Conservation (phyloP, 306 rosid genomes). For the Sechiopsis laciniata region DNA sequence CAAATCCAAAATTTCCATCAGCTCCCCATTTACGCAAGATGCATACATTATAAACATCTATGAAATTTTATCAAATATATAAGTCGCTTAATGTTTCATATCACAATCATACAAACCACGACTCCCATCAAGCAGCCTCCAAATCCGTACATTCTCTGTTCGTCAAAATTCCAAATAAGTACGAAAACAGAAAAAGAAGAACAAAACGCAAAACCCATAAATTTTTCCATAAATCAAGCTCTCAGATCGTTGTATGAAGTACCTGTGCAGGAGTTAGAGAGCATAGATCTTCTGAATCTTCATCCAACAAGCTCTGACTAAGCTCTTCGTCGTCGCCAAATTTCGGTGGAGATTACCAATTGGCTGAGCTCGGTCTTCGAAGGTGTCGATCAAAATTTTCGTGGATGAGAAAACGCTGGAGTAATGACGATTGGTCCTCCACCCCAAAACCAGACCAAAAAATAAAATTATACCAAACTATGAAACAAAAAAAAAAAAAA, state of each 20-base stretch:
- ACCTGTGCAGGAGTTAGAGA: slow-evolving; percentile 75
- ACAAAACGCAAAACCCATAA: neutral
- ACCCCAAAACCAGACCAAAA: too few species aligned
- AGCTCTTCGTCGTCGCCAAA: slow-evolving; percentile 45
- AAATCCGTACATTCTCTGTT: slow-evolving; percentile 80
- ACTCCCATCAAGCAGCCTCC: slow-evolving; percentile 68
- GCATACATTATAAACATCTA: neutral
- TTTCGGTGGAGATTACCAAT: slow-evolving; percentile 24
- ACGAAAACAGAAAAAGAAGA: neutral
- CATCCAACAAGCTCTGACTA: slow-evolving; percentile 48
- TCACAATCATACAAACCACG: slow-evolving; percentile 68
- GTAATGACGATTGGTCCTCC: too few species aligned
- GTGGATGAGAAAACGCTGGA: too few species aligned
- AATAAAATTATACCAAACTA: too few species aligned
- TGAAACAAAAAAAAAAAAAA: too few species aligned
- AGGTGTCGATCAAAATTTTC: too few species aligned
- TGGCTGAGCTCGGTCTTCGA: neutral
- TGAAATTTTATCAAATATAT: neutral
- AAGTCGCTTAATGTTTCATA: slow-evolving; percentile 30
- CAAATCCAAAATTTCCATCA: slow-evolving; percentile 4
- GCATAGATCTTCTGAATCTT: slow-evolving; percentile 51
- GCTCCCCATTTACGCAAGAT: neutral
- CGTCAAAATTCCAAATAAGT: slow-evolving; percentile 31
- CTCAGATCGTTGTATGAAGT: slow-evolving; percentile 15
- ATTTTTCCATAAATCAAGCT: neutral